Evolutionary conservation across 768 basidiomycete species (phyloP), one percentile per base, ranked within the genome.

Genomic region (Tylopilus sp.): DNA sequence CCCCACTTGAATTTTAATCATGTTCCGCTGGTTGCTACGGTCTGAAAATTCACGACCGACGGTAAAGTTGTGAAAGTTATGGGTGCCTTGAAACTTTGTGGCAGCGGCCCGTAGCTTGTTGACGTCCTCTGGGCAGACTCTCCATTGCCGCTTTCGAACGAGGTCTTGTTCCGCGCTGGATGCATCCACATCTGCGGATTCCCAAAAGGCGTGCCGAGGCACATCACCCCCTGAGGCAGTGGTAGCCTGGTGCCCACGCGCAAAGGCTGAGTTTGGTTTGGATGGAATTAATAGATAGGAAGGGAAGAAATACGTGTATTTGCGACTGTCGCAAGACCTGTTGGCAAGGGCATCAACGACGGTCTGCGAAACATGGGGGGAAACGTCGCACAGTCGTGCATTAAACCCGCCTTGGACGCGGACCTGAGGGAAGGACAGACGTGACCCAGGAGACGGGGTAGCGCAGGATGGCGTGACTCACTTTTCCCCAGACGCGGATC

Each of bases 31-130:
- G 59, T 86, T 87, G 52, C 88, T 90, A 18, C 82, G 77, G 66
- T 98, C 95, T 6, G 78, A 71, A 69, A 88, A 93, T 43, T 91
- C 91, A 41, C 88, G 82, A 2, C 84, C 89, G 46, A 98, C 83
- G 0, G 97, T 98, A 62, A 95, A 98, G 65, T 98, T 98, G 70
- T 97, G 94, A 69, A 95, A 99, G 68, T 98, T 98, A 69, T 97
- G 94, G 3, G 91, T 91, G 7, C 91, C 95, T 57, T 88, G 79
- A 62, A 83, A 98, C 61, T 76, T 81, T 47, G 75, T 73, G 5
- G 84, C 81, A 2, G 79, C 68, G 13, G 67, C 70, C 47, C 85
- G 75, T 25, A 97, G 72, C 31, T 69, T 61, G 42, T 76, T 77
- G 22, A 97, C 53, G 21, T 81, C 78, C 9, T 75, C 77, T 3